phyloP scores from a whole-genome alignment of 768 basidiomycete species.

The Floccularia luteovirens region DNA sequence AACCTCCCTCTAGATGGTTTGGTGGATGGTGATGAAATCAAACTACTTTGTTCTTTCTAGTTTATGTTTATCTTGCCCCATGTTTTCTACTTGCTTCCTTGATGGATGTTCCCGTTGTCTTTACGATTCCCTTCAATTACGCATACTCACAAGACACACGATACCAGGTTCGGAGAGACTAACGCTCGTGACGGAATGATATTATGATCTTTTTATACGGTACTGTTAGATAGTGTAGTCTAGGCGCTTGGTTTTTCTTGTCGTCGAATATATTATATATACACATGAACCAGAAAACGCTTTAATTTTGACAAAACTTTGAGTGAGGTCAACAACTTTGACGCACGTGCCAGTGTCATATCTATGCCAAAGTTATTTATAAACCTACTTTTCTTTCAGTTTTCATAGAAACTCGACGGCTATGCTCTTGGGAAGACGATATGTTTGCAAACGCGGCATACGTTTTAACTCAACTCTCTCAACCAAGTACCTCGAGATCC shows the following conservation, averaged over 20 bases:
- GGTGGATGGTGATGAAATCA: slow-evolving; percentile 38
- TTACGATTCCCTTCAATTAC: slow-evolving; percentile 6
- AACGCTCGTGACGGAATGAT: slow-evolving; percentile 17
- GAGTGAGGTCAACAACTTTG: background rate
- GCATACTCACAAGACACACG: slow-evolving; percentile 7
- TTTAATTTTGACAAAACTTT: background rate
- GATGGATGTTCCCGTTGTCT: slow-evolving; percentile 6
- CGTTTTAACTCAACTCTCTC: too few species aligned
- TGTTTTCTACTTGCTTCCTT: too few species aligned
- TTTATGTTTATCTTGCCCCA: slow-evolving; percentile 24
- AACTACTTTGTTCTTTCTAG: slow-evolving; percentile 11
- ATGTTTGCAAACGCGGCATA: too few species aligned
- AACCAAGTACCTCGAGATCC: slow-evolving; percentile 44
- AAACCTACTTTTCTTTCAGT: too few species aligned
- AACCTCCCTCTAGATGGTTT: slow-evolving; percentile 52
- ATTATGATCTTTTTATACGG: slow-evolving; percentile 16
- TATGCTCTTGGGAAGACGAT: too few species aligned
- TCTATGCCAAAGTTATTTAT: too few species aligned
- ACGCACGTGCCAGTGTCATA: too few species aligned
- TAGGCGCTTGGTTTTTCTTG: slow-evolving; percentile 11
- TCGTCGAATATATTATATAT: slow-evolving; percentile 9
- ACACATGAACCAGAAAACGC: slow-evolving; percentile 1
- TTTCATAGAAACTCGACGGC: too few species aligned
- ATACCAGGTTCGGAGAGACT: slow-evolving; percentile 21
- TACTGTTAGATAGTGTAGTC: slow-evolving; percentile 29